phyloP scores from a whole-genome alignment of 1,139 yeast genomes.

The Yamadazyma diddensiae region DNA sequence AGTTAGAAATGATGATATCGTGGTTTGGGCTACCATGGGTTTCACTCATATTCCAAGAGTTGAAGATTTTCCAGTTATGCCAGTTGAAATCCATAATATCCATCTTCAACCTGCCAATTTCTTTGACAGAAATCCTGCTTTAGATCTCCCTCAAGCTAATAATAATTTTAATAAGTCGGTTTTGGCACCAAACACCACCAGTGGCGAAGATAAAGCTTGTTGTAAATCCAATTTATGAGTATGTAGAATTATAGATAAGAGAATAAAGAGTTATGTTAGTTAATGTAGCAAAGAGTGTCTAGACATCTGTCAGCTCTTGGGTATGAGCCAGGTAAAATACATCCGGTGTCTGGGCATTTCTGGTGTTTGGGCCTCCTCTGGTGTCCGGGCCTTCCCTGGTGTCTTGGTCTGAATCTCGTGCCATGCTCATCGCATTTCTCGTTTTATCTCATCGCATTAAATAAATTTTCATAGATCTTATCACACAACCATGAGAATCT shows the following conservation, averaged over 20 bases:
- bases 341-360: too few relatives aligned
- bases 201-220: conserved; percentile 21
- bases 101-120: conserved; percentile 72
- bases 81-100: conserved; percentile 72
- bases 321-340: too few relatives aligned
- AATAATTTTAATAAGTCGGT: conserved; percentile 74
- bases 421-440: too few relatives aligned
- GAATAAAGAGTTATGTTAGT: too few relatives aligned
- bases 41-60: conserved; percentile 85
- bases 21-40: conserved; percentile 85
- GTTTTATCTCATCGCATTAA: conserved; percentile 1
- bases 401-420: too few relatives aligned
- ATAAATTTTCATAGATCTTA: conserved; percentile 1
- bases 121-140: conserved; percentile 79
- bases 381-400: too few relatives aligned
- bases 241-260: not conserved
- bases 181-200: conserved; percentile 24
- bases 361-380: too few relatives aligned
- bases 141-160: conserved; percentile 75
- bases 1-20: conserved; percentile 78
- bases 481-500: conserved; percentile 65
- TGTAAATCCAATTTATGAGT: conserved; percentile 41
- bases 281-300: too few relatives aligned
- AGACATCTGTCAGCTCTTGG: too few relatives aligned
- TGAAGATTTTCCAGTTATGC: conserved; percentile 95